Conservation (phyloP, 2,329 filamentous ascomycete genomes). For the Fusarium annulatum region DNA sequence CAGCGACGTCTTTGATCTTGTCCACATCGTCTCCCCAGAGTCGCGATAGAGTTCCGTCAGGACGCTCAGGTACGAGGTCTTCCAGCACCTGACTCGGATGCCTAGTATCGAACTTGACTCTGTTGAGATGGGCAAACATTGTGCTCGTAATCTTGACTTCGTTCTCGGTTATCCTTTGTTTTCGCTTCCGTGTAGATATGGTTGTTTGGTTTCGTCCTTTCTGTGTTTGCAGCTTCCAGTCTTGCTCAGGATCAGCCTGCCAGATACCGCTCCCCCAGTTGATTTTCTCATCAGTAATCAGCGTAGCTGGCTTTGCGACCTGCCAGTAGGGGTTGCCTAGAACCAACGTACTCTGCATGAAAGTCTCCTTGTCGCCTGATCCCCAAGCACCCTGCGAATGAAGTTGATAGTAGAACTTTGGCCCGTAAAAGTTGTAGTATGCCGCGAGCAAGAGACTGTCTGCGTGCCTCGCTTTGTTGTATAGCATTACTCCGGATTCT, state of each 20-base stretch:
- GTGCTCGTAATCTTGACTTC: slow-evolving; percentile 18
- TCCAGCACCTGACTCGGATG: slow-evolving; percentile 18
- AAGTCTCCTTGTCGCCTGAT: slow-evolving; percentile 42
- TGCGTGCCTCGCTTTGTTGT: slow-evolving; percentile 34
- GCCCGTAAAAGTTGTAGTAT: slow-evolving; percentile 43
- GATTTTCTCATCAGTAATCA: slow-evolving; percentile 22
- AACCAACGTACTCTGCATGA: slow-evolving; percentile 34
- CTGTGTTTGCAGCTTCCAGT: slow-evolving; percentile 24
- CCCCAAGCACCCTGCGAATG: slow-evolving; percentile 44
- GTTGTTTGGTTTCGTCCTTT: not conserved
- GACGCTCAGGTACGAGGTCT: slow-evolving; percentile 11
- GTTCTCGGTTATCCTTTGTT: not conserved
- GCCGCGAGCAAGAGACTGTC: slow-evolving; percentile 38
- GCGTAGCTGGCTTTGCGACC: slow-evolving; percentile 18
- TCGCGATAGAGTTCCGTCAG: slow-evolving; percentile 19
- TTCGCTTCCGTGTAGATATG: not conserved
- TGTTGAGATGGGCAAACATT: slow-evolving; percentile 42
- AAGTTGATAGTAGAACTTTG: slow-evolving; percentile 39
- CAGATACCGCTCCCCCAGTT: slow-evolving; percentile 43
- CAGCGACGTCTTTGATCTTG: slow-evolving; percentile 23
- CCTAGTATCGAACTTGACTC: slow-evolving; percentile 40
- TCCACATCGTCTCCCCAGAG: slow-evolving; percentile 35
- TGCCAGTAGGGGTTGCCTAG: slow-evolving; percentile 37
- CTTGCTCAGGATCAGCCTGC: slow-evolving; percentile 41
- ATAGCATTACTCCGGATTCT: slow-evolving; percentile 40